These are phyloP conservation scores for Nemania sp. DNA, from an alignment of 2,329 filamentous ascomycete species.

Conservation along the genomic window DNA sequence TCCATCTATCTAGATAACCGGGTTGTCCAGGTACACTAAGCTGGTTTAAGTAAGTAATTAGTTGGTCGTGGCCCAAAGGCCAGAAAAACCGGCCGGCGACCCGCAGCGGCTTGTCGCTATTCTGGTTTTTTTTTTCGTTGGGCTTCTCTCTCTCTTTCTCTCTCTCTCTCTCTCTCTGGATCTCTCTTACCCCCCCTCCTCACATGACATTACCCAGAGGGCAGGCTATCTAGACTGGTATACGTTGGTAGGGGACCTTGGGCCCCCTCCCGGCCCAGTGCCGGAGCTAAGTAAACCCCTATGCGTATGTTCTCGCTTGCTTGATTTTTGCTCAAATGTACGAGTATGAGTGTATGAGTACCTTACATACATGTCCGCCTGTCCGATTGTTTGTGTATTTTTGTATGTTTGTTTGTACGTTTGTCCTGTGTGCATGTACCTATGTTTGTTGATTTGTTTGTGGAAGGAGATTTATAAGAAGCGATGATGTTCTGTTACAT, in stretches of 20 bases:
- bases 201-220: not conserved
- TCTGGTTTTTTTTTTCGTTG: not conserved
- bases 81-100: constrained; percentile 11
- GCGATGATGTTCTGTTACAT: constrained; percentile 3
- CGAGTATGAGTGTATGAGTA: no score
- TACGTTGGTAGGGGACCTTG: not conserved
- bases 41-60: not conserved
- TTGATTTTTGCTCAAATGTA: not conserved
- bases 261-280: not conserved
- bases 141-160: no score
- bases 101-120: not conserved
- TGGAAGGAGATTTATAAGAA: not conserved
- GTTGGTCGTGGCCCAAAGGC: not conserved
- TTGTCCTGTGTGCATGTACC: no score
- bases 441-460: not conserved
- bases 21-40: no score
- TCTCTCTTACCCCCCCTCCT: not conserved
- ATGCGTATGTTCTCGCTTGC: no score
- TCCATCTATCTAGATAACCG: not conserved
- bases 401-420: not conserved
- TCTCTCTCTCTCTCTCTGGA: not conserved
- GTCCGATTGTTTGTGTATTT: not conserved
- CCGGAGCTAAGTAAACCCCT: no score
- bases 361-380: no score
- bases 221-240: not conserved